phyloP scores from a whole-genome alignment of 2,329 filamentous ascomycete genomes.

The Monosporascus sp. region DNA sequence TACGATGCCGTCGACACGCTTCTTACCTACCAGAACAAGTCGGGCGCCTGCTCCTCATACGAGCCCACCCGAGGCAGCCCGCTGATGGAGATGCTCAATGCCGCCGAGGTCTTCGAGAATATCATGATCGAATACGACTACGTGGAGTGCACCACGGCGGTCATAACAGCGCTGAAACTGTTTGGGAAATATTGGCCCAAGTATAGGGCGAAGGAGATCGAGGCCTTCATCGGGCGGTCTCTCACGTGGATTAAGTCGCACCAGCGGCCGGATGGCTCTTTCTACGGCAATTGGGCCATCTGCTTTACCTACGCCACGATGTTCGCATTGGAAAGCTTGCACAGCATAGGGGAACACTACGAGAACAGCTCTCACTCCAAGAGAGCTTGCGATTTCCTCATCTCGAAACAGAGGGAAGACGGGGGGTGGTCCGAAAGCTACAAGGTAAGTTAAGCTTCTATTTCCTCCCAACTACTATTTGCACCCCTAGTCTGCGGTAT shows the following conservation, averaged over 20 bases:
- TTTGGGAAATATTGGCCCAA: conserved; percentile 78
- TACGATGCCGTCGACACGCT: conserved; percentile 88
- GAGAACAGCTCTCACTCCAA: conserved; percentile 64
- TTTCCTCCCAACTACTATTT: background rate
- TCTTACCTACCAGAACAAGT: conserved; percentile 82
- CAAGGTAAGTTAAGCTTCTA: conserved; percentile 40
- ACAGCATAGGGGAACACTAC: conserved; percentile 77
- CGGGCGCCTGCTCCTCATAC: conserved; percentile 85
- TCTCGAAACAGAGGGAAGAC: conserved; percentile 79
- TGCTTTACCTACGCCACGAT: conserved; percentile 97
- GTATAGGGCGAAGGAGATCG: conserved; percentile 74
- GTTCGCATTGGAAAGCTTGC: conserved; percentile 88
- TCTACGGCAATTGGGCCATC: conserved; percentile 98
- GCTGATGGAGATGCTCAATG: conserved; percentile 80
- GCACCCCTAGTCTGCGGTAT: too few relatives aligned
- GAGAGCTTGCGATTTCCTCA: conserved; percentile 77
- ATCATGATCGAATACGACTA: conserved; percentile 99
- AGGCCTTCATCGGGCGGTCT: conserved; percentile 64
- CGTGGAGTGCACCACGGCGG: conserved; percentile 93
- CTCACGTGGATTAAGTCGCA: conserved; percentile 76
- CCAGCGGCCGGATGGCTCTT: conserved; percentile 79
- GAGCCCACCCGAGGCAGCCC: conserved; percentile 76
- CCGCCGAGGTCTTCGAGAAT: conserved; percentile 89
- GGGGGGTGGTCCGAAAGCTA: conserved; percentile 98
- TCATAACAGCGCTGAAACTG: conserved; percentile 78